Conservation (phyloP, 495 filamentous ascomycete species). For the Corynascus novoguineensis region DNA sequence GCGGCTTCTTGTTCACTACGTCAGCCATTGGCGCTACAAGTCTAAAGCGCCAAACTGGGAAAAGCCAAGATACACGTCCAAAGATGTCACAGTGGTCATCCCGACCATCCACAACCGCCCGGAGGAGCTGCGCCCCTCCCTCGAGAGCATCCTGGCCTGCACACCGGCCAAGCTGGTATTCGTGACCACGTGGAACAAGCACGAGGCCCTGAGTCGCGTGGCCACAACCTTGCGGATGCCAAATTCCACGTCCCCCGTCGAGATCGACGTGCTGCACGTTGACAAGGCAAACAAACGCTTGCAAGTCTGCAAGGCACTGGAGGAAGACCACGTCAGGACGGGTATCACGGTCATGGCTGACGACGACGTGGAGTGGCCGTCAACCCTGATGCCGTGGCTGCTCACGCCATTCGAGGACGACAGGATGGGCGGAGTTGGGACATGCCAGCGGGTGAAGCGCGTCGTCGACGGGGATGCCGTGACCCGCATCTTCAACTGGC, state of each 20-base stretch:
- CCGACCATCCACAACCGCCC: constrained; percentile 52
- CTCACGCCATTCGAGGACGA: constrained; percentile 71
- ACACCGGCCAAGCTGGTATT: constrained; percentile 48
- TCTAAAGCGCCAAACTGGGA: constrained; percentile 37
- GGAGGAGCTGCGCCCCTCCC: constrained; percentile 46
- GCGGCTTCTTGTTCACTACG: constrained; percentile 48
- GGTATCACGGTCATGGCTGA: constrained; percentile 76
- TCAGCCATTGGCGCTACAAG: constrained; percentile 49
- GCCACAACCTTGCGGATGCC: constrained; percentile 35
- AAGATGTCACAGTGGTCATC: constrained; percentile 54
- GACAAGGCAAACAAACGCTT: constrained; percentile 66
- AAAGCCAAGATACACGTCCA: constrained; percentile 41
- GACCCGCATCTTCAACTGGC: constrained; percentile 64
- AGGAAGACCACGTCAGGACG: constrained; percentile 58
- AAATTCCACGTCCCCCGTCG: constrained; percentile 16
- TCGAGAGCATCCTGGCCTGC: constrained; percentile 52
- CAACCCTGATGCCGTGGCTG: constrained; percentile 71
- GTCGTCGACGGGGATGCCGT: constrained; percentile 51
- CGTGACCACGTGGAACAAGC: constrained; percentile 51
- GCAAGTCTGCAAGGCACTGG: constrained; percentile 76
- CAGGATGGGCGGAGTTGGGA: constrained; percentile 76
- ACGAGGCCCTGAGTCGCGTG: constrained; percentile 40
- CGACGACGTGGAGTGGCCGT: constrained; percentile 82
- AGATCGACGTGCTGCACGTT: constrained; percentile 41
- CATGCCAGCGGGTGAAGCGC: constrained; percentile 72